Conservation (phyloP, 345 rosid species). For the Camelina sativa region DNA sequence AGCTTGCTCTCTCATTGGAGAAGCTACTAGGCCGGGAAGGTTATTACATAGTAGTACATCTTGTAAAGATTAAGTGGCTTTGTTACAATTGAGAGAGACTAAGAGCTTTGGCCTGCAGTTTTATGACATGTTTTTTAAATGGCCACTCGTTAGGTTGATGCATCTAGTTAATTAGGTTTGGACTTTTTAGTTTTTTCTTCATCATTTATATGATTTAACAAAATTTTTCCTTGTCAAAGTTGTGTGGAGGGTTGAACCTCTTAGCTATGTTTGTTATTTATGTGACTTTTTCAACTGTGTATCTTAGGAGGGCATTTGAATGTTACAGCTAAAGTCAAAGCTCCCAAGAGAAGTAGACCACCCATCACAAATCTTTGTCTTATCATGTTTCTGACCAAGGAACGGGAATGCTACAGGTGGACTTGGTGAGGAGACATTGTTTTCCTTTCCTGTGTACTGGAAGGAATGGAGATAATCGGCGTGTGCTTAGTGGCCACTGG, state of each 20-base stretch:
- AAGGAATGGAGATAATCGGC: constrained; percentile 93
- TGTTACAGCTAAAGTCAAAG: constrained; percentile 51
- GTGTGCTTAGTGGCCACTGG: constrained; percentile 98
- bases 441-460: constrained; percentile 73
- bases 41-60: too few relatives aligned
- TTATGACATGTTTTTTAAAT: too few relatives aligned
- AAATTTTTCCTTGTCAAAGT: too few relatives aligned
- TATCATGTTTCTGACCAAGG: constrained; percentile 33
- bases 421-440: constrained; percentile 77
- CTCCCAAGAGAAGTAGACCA: constrained; percentile 63
- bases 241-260: too few relatives aligned
- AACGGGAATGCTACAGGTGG: constrained; percentile 62
- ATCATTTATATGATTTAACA: too few relatives aligned
- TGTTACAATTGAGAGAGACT: too few relatives aligned
- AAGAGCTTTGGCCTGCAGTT: too few relatives aligned
- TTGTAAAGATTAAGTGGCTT: too few relatives aligned
- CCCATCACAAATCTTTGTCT: constrained; percentile 72
- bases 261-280: not conserved
- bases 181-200: too few relatives aligned
- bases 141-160: too few relatives aligned
- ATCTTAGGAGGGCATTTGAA: constrained; percentile 75
- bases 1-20: constrained; percentile 83
- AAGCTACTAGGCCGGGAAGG: constrained; percentile 47
- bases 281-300: constrained; percentile 32
- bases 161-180: too few relatives aligned